Conservation (phyloP, 2,329 filamentous ascomycete species). For the Xylaria polymorpha region DNA sequence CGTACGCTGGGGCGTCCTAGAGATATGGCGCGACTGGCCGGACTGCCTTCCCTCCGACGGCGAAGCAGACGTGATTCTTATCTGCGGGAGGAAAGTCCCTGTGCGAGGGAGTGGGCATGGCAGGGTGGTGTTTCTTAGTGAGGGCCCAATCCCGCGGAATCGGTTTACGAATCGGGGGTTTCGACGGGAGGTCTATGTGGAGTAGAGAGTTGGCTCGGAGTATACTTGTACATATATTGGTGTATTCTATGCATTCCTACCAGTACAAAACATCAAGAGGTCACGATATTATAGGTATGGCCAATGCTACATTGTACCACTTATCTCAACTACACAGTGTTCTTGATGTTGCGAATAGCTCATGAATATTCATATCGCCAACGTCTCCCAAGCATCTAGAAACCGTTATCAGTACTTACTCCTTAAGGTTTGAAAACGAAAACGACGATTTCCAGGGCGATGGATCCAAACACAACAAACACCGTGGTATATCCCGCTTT, state of each 20-base stretch:
- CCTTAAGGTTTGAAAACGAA: background rate
- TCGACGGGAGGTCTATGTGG: slow-evolving; percentile 14
- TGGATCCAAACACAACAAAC: background rate
- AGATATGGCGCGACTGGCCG: slow-evolving; percentile 80
- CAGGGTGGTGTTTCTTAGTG: slow-evolving; percentile 56
- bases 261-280: background rate
- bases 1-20: slow-evolving; percentile 55
- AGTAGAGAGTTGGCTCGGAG: background rate
- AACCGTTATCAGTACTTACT: background rate
- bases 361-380: background rate
- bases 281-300: too few relatives aligned
- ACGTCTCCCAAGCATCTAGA: background rate
- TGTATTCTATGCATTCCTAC: background rate
- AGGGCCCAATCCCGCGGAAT: slow-evolving; percentile 19
- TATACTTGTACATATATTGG: background rate
- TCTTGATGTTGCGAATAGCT: background rate
- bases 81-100: slow-evolving; percentile 49
- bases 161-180: slow-evolving; percentile 28
- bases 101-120: slow-evolving; percentile 61
- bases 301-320: too few relatives aligned
- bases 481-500: slow-evolving; percentile 11
- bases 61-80: slow-evolving; percentile 41
- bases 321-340: too few relatives aligned
- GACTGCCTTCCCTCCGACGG: slow-evolving; percentile 53
- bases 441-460: background rate